phyloP scores from a whole-genome alignment of 129 eudicot species.

The Lonicera japonica region DNA sequence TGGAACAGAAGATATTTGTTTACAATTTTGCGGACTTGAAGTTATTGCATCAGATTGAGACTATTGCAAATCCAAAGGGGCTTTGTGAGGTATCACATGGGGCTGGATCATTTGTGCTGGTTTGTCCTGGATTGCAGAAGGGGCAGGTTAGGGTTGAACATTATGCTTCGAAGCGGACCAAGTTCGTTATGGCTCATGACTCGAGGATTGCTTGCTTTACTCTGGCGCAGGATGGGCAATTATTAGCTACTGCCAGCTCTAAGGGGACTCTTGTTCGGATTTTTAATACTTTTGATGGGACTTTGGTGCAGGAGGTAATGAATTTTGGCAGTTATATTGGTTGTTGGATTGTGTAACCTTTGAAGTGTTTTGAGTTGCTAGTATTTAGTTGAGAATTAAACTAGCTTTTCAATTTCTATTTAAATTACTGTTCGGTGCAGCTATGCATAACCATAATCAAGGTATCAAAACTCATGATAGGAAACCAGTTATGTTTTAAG shows the following conservation, averaged over 20 bases:
- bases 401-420: too few species aligned
- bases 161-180: conserved; percentile 41
- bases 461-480: too few species aligned
- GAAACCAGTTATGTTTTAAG: too few species aligned
- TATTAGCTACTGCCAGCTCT: conserved; percentile 63
- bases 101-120: conserved; percentile 41
- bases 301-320: conserved; percentile 68
- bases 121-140: conserved; percentile 44
- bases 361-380: too few species aligned
- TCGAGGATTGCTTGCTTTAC: conserved; percentile 45
- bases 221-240: conserved; percentile 53
- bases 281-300: conserved; percentile 48
- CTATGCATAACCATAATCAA: too few species aligned
- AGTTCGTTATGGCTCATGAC: conserved; percentile 52
- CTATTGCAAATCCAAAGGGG: conserved; percentile 50
- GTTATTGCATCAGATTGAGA: conserved; percentile 56
- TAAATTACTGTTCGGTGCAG: too few species aligned
- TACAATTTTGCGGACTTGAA: conserved; percentile 57
- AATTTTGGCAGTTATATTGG: too few species aligned
- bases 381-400: too few species aligned
- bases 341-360: too few species aligned
- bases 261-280: conserved; percentile 66
- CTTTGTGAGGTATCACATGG: conserved; percentile 57
- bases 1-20: conserved; percentile 45
- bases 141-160: conserved; percentile 69